A percentile compares a stretch with the other conserved stretches of the same genome.
Evolutionary conservation across 179 eudicot species (phyloP).

Genomic region (Heliamphora ciliata): DNA sequence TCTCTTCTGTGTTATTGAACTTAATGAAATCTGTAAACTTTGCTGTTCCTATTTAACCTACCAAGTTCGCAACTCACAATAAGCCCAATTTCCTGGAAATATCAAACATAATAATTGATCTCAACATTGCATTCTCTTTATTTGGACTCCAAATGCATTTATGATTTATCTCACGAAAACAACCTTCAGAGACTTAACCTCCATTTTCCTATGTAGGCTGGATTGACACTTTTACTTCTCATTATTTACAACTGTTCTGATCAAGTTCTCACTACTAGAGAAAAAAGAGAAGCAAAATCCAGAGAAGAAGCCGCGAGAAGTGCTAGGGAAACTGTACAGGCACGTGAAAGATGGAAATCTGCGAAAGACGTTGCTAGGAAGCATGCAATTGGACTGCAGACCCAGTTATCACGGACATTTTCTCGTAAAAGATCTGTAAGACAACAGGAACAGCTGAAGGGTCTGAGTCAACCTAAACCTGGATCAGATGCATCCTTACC

Average conservation of each 20-base stretch:
- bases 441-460: conserved; percentile 29
- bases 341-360: conserved; percentile 52
- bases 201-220: conserved; percentile 38
- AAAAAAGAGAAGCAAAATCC: conserved; percentile 58
- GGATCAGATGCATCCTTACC: conserved; percentile 38
- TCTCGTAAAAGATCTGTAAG: conserved; percentile 46
- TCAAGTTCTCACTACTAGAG: conserved; percentile 50
- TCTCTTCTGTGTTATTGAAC: not conserved
- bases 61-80: not conserved
- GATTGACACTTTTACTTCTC: conserved; percentile 47
- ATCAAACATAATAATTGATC: not conserved
- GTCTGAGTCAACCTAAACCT: conserved; percentile 28
- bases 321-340: conserved; percentile 62
- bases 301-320: conserved; percentile 75
- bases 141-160: not conserved
- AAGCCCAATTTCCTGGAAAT: not conserved
- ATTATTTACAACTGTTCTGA: conserved; percentile 81
- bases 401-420: conserved; percentile 57
- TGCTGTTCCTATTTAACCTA: not conserved
- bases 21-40: not conserved
- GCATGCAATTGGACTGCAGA: conserved; percentile 46
- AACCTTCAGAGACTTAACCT: not conserved
- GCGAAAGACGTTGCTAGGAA: conserved; percentile 59
- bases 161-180: not conserved
- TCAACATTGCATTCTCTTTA: not conserved